Base-by-base conservation (phyloP, 1,284 basidiomycete genomes). In the Cutaneotrichosporon mucoides region DNA sequence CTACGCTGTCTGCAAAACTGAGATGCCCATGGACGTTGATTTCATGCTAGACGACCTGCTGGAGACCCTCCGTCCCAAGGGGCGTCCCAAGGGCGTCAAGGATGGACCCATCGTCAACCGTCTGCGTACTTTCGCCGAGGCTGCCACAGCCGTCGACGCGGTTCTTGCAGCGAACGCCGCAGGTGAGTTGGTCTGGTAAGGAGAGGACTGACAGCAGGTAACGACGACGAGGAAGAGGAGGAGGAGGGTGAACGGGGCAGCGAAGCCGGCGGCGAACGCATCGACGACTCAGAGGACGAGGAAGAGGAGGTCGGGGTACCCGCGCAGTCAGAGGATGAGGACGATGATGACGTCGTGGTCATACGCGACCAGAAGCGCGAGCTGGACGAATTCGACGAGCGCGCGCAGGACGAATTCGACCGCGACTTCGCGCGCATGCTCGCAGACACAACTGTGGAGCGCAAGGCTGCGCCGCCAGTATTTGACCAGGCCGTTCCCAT, bases 401-500 rank as follows among this genome's bases (percentile, higher is more conserved):
- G 95, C 69, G 93, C 90, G 36, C 89, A 95, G 51, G 89, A 87
- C 6, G 95, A 95, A 47, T 98, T 99, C 71, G 90, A 87, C 9
- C 91, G 92, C 73, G 96, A 99, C 75, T 84, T 99, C 34, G 92
- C 95, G 1, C 95, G 91, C 79, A 88, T 99, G 82, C 86, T 96
- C 50, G 90, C 89, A 0, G 92, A 95, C 67, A 88, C 84, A 6
- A 89, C 90, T 44, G 82, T 86, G 9, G 86, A 93, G 70, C 83
- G 87, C n/a, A 90, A 88, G 76, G 86, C 88, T 0, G 89, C 89
- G 0, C 81, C 87, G 33, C 87, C 88, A 1, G 82, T 92, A 56
- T 92, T 90, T 86, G 92, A 94, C 71, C 86, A 88, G 47, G 85
- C 89, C n/a, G 85, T 91, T 15, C 78, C 76, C 13, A 65, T 72